Conservation (phyloP, 2,329 filamentous ascomycete genomes). For the Cladorrhinum sp. region DNA sequence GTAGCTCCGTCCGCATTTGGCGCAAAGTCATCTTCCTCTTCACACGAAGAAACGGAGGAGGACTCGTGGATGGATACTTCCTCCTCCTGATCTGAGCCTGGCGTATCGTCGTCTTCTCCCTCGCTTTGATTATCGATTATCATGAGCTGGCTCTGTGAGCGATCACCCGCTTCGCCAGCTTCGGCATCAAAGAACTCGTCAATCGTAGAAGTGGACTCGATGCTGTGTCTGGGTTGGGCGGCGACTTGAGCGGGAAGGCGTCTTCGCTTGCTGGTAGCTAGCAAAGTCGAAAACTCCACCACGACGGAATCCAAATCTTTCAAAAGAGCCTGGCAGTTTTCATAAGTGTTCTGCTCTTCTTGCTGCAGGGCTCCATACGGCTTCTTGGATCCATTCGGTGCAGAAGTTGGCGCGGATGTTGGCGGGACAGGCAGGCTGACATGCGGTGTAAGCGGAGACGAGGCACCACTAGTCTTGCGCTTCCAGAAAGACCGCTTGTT, state of each 20-base stretch:
- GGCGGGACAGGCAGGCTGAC: conserved; percentile 40
- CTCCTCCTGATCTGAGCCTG: conserved; percentile 49
- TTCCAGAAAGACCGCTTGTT: conserved; percentile 85
- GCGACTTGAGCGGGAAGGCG: conserved; percentile 56
- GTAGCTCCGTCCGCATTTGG: conserved; percentile 55
- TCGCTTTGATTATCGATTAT: conserved; percentile 70
- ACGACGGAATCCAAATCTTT: conserved; percentile 82
- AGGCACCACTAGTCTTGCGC: conserved; percentile 65
- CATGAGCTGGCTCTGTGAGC: conserved; percentile 65
- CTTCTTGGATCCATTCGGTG: conserved; percentile 33
- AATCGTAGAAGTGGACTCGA: conserved; percentile 51
- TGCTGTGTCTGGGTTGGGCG: conserved; percentile 31
- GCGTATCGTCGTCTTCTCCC: conserved; percentile 49
- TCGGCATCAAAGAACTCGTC: conserved; percentile 96
- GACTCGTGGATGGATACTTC: conserved; percentile 59
- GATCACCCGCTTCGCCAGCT: conserved; percentile 51
- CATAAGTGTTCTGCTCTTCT: conserved; percentile 67
- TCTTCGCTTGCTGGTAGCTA: conserved; percentile 75
- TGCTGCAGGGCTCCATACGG: conserved; percentile 38
- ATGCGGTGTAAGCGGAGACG: conserved; percentile 41
- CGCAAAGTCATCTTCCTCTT: conserved; percentile 55
- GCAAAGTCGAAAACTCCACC: conserved; percentile 72
- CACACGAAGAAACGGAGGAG: conserved; percentile 58
- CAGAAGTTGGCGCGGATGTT: conserved; percentile 42
- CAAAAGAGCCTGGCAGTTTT: conserved; percentile 79